Base-by-base conservation (phyloP, 768 basidiomycete species). In the Pisolithus albus region DNA sequence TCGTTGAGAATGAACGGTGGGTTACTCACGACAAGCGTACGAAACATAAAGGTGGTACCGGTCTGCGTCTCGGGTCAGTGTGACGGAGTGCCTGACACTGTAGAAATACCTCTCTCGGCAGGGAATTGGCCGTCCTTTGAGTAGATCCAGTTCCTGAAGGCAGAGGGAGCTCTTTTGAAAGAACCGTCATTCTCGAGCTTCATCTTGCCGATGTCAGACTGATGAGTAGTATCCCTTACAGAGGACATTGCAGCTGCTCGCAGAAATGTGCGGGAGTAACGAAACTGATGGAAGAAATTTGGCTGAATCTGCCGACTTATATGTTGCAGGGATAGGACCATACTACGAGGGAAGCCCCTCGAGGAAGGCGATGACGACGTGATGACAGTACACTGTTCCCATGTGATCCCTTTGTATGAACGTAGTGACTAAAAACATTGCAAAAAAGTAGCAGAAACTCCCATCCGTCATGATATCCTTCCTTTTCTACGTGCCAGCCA, bases 1-100 rank as follows among this genome's bases (percentile, higher is more conserved):
- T 16, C 43, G 26, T 42, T n/a, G 10, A 23, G 11, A 24, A 0
- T 10, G 5, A 42, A 8, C 9, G 5, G 5, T 5, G 5, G 24
- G 34, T n/a, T 42, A 58, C 85, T 64, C 56, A 90, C 88, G 92
- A 61, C 92, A 97, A 2, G 86, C 82, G 56, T 83, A 82, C 4
- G 87, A 88, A 52, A 96, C 88, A 60, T 90, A 95, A 58, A 95
- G 88, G 59, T 89, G 88, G 65, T 97, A 97, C 42, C 94, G 84
- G 54, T 83, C 92, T 92, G 42, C 32, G 23, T 5, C 7, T 38
- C 43, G 10, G 9, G 26, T 47, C 18, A 49, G 26, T n/a, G 9
- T 4, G 16, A 5, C 1, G 21, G 5, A 36, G 11, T 11, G 13
- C 18, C 6, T 18, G 23, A 3, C 28, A 37, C 15, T 21, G 7